Evolutionary conservation across 257 asterid genomes (phyloP).

Genomic region (Lantana camara): DNA sequence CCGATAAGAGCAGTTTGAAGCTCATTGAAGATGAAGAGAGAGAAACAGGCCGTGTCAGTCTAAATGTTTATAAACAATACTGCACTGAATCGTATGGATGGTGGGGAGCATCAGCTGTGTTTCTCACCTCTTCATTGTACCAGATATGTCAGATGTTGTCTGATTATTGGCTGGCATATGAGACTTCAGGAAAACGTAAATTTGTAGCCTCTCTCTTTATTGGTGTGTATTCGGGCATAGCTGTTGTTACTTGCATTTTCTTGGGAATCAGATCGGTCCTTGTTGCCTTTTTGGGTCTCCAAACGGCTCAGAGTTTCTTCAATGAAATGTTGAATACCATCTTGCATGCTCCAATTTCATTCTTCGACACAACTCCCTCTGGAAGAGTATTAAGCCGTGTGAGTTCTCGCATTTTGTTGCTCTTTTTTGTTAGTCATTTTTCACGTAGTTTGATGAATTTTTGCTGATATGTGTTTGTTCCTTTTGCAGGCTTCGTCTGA

Average conservation of each 20-base stretch:
- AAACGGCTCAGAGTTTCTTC: constrained; percentile 59
- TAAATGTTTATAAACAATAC: constrained; percentile 53
- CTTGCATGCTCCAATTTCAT: constrained; percentile 84
- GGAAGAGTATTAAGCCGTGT: constrained; percentile 82
- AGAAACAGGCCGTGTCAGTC: constrained; percentile 61
- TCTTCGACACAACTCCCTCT: constrained; percentile 89
- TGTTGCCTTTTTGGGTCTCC: constrained; percentile 47
- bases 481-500: constrained; percentile 63
- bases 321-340: constrained; percentile 49
- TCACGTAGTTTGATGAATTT: not conserved
- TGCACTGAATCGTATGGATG: constrained; percentile 71
- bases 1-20: constrained; percentile 41
- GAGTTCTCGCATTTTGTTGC: constrained; percentile 22
- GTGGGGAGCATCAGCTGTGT: constrained; percentile 55
- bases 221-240: constrained; percentile 42
- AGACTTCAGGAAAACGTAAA: constrained; percentile 45
- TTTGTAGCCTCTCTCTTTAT: constrained; percentile 52
- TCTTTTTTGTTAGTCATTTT: not conserved
- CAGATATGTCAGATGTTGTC: constrained; percentile 47
- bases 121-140: constrained; percentile 45
- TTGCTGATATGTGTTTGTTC: not conserved
- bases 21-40: constrained; percentile 78
- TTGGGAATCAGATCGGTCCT: constrained; percentile 38
- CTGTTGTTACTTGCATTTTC: constrained; percentile 36
- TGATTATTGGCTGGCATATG: constrained; percentile 82